Conservation (phyloP, 306 rosid genomes). For the Glycine soja region DNA sequence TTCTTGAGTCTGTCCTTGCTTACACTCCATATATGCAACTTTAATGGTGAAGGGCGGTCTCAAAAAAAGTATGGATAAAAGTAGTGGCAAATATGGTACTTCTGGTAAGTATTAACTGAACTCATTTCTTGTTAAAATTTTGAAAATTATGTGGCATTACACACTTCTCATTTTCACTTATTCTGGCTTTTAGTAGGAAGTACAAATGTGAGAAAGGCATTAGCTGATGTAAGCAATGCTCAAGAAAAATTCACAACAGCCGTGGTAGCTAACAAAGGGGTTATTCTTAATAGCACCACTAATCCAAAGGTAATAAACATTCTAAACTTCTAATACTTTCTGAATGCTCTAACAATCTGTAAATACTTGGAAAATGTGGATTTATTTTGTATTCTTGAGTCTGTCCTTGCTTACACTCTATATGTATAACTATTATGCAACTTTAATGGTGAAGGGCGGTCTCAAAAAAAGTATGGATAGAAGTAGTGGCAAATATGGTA, state of each 20-base stretch:
- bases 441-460: conserved; percentile 57
- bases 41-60: conserved; percentile 55
- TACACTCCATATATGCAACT: conserved; percentile 34
- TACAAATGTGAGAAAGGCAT: conserved; percentile 63
- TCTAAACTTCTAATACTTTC: conserved; percentile 34
- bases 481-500: conserved; percentile 51
- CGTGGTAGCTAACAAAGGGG: conserved; percentile 49
- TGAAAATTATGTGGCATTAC: background rate
- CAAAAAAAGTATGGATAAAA: conserved; percentile 56
- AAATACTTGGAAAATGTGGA: conserved; percentile 9
- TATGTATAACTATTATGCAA: conserved; percentile 39
- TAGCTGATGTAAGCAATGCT: conserved; percentile 82
- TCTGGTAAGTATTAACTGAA: conserved; percentile 57
- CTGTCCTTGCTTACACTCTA: conserved; percentile 4
- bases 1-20: conserved; percentile 22
- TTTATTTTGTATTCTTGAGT: conserved; percentile 21
- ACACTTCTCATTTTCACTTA: conserved; percentile 11
- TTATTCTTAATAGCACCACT: conserved; percentile 41
- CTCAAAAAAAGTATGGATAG: conserved; percentile 55
- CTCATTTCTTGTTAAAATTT: conserved; percentile 2
- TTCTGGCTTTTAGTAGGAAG: conserved; percentile 53
- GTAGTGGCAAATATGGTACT: conserved; percentile 50
- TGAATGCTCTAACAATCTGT: conserved; percentile 10
- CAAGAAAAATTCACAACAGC: conserved; percentile 54
- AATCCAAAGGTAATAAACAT: conserved; percentile 58